Conservation (phyloP, 495 filamentous ascomycete species). For the Rusavskia elegans region DNA sequence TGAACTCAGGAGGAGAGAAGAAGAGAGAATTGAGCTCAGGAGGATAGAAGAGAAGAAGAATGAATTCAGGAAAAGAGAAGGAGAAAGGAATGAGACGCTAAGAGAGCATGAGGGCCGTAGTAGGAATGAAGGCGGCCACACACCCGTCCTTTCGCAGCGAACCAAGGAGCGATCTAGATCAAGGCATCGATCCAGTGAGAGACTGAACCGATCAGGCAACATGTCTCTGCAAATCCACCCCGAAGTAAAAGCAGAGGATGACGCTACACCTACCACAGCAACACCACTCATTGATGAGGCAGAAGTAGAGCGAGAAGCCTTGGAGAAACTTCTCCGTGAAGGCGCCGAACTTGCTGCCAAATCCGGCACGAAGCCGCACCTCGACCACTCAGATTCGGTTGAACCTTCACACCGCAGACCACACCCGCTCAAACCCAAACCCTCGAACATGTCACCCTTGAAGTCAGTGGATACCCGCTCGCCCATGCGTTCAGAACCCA, state of each 20-base stretch:
- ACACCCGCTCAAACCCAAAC: not conserved
- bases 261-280: slow-evolving; percentile 7
- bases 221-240: not conserved
- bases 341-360: slow-evolving; percentile 46
- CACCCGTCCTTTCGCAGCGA: not conserved
- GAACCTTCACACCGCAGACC: slow-evolving; percentile 26
- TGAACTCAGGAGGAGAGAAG: too few relatives aligned
- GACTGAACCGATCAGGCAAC: not conserved
- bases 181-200: slow-evolving; percentile 3
- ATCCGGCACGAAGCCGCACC: slow-evolving; percentile 38
- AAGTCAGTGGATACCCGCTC: slow-evolving; percentile 6
- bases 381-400: slow-evolving; percentile 32
- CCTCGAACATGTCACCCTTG: slow-evolving; percentile 6
- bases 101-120: not conserved
- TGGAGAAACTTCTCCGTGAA: slow-evolving; percentile 40
- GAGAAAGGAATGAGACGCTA: slow-evolving; percentile 24
- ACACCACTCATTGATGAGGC: slow-evolving; percentile 35
- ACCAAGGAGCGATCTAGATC: not conserved
- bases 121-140: not conserved
- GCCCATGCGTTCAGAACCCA: slow-evolving; percentile 2
- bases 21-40: too few relatives aligned
- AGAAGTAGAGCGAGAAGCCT: slow-evolving; percentile 38
- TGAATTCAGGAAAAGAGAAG: slow-evolving; percentile 13
- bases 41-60: too few relatives aligned
- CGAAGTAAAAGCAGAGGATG: slow-evolving; percentile 4